Evolutionary conservation across 495 filamentous ascomycete species (phyloP), one percentile per base, ranked within the genome.

Genomic region (Haplographium delicatum): DNA sequence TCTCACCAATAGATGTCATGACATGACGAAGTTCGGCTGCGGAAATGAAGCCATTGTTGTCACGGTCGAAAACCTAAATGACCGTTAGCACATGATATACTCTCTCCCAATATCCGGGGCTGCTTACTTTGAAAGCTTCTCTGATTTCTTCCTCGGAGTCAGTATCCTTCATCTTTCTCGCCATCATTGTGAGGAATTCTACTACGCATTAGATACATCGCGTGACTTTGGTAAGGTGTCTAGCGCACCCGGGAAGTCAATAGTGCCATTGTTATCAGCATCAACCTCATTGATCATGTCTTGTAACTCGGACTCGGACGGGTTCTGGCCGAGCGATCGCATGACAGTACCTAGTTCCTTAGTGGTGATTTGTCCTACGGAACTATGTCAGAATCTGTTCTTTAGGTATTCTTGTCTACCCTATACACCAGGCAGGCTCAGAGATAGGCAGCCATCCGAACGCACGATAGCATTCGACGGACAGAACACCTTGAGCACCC

Each of bases 241-340:
- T 15, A 33, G 38, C 74, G 50, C 84, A 95, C 91, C 91, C 62
- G 91, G 91, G 72, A 98, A 98, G 70, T 98, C 94, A 61, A 98
- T 98, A 56, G 93, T 97, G 72, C 93, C 93, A 66, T 97, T 98
- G 82, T 96, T 97, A 75, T 97, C 91, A 65, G 93, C 90, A 63
- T 98, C 93, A 50, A 98, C 94, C 76, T 97, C 94, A 76, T 97
- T 96, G 78, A 98, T 97, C 93, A 98, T 97, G 68, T 97, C 94
- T 74, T 97, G 94, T 56, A 98, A 78, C 72, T 98, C 93, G 47
- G 91, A 95, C 76, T 97, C 91, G 64, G 89, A 95, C 51, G 94
- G 93, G 76, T 97, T 98, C 73, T 98, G 94, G 72, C 93, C 93
- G 51, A 98, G 82, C n/a, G 91, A 97, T 72, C 94, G 85, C 93